phyloP scores from a whole-genome alignment of 495 filamentous ascomycete species.

The Penicillium turbatum region DNA sequence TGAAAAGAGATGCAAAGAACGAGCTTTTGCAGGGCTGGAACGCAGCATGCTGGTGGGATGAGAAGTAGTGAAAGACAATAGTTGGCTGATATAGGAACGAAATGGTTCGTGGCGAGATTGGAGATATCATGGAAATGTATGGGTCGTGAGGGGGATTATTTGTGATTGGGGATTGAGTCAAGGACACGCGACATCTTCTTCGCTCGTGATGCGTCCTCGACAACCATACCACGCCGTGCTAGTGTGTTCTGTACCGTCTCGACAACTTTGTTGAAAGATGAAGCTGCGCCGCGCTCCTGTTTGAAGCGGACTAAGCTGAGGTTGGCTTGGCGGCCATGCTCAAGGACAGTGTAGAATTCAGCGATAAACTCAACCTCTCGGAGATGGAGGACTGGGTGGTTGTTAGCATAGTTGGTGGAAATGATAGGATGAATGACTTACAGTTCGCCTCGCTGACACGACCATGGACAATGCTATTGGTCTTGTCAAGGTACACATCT shows the following conservation, averaged over 20 bases:
- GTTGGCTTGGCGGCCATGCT: constrained; percentile 63
- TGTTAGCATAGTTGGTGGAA: constrained; percentile 1
- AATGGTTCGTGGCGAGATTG: neutral
- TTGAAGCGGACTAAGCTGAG: constrained; percentile 79
- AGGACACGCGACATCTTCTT: constrained; percentile 56
- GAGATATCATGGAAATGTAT: neutral
- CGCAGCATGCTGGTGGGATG: constrained; percentile 14
- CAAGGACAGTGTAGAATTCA: constrained; percentile 80
- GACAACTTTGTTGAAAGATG: constrained; percentile 78
- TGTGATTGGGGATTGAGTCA: constrained; percentile 27
- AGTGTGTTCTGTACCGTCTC: constrained; percentile 64
- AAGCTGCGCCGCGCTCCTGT: constrained; percentile 81
- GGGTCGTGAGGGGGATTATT: neutral
- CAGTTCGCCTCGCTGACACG: constrained; percentile 70
- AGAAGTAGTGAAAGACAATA: neutral
- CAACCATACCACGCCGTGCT: constrained; percentile 53
- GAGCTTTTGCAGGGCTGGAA: constrained; percentile 23
- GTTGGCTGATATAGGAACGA: neutral
- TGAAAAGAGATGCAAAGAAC: constrained; percentile 6
- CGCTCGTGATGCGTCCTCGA: constrained; percentile 58
- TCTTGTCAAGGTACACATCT: constrained; percentile 69
- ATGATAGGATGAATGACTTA: constrained; percentile 45
- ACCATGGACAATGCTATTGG: constrained; percentile 67
- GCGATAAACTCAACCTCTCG: constrained; percentile 75
- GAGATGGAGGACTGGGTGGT: constrained; percentile 58